Evolutionary conservation across 345 rosid species (phyloP).

Genomic region (Eucalyptus camaldulensis): DNA sequence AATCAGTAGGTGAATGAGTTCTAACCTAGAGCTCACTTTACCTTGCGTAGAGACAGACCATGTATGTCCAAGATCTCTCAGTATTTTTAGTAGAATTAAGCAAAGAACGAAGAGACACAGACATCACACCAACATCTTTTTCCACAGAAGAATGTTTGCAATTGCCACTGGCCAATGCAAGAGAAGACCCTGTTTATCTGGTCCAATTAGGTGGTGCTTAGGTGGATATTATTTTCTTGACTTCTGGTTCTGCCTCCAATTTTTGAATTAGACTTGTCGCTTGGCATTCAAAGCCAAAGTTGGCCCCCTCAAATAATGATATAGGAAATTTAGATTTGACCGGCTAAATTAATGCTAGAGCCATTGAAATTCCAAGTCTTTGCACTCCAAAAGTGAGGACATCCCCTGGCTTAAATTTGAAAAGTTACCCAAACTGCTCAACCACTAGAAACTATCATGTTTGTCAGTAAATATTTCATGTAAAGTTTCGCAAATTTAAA

Average conservation of each 20-base stretch:
- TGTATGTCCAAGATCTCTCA: neutral
- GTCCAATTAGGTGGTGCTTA: neutral
- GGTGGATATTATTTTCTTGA: too few relatives aligned
- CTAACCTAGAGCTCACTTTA: neutral
- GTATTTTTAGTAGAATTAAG: neutral
- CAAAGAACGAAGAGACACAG: neutral
- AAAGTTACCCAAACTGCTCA: neutral
- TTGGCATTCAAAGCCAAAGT: too few relatives aligned
- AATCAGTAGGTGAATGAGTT: neutral
- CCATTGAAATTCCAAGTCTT: too few relatives aligned
- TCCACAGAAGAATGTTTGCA: neutral
- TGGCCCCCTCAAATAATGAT: too few relatives aligned
- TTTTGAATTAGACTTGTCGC: too few relatives aligned
- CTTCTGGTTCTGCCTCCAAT: too few relatives aligned
- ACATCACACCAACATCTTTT: neutral
- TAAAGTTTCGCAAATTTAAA: neutral
- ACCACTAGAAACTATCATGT: neutral
- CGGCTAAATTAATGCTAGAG: too few relatives aligned
- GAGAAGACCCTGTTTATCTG: neutral
- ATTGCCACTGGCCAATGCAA: neutral
- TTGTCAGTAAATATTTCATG: neutral
- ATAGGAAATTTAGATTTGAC: too few relatives aligned
- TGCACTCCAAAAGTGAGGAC: neutral
- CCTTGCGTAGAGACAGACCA: neutral
- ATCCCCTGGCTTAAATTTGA: neutral